Evolutionary conservation across 1,139 yeast species (phyloP), one percentile per base, ranked within the genome.

Genomic region (Taphrina flavorubra): DNA sequence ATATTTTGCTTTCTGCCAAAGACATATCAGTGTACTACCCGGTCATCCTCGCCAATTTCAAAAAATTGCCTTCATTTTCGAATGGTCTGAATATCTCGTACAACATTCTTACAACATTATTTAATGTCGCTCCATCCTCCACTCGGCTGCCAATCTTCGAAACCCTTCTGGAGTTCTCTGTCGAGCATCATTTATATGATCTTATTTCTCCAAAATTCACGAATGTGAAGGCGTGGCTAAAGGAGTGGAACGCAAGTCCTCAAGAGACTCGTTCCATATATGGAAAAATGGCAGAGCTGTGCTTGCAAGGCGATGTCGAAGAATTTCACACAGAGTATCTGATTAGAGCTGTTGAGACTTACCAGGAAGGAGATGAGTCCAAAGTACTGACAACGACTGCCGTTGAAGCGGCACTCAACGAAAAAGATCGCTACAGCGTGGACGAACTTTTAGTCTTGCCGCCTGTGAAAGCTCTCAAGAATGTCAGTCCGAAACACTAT

Each of bases 61-160:
- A 72, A 42, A 65, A 72, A 13, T 77, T 80, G 37, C 72, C 75
- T 37, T 67, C 75, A 37, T 72, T 72, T 51, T 63, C 75, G 51
- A 75, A 75, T 58, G 70, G 68, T 14, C 63, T 70, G 25, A 78
- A 76, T 65, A 74, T 79, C 56, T 72, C 76, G 62, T 76, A 78
- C 58, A 73, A 79, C 2, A 79, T 81, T 18, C 73, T 80, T 61
- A 75, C 81, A 62, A 80, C 80, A 71, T 75, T 80, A 53, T 81
- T 81, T 77, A 81, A 81, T 74, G 76, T 80, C 44, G 73, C 81
- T 51, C 77, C 79, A 25, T 71, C 73, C 18, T 69, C 72, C 11
- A 71, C 74, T 49, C 75, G 80, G 65, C 74, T 75, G 57, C 72
- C 72, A 34, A 80, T 81, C 6, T 78, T 81, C 72, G 63, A 64